Evolutionary conservation across 129 eudicot species (phyloP), one percentile per base, ranked within the genome.

Genomic region (Apium graveolens): DNA sequence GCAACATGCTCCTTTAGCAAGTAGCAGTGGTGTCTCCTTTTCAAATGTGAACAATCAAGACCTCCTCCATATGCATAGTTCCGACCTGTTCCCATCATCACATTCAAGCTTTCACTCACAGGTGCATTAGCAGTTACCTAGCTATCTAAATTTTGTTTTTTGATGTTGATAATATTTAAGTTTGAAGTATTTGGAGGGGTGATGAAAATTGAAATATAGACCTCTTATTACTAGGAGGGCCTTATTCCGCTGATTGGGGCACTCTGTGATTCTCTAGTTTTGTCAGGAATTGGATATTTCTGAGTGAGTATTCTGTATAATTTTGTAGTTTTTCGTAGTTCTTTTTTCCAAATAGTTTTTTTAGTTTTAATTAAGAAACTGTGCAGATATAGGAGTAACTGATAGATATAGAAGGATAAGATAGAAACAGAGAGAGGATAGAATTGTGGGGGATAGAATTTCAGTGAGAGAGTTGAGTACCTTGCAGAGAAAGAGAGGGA

Each of bases 31-130:
- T 57, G 85, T 84, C 80, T 73, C 91, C 49, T 91, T 91, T 85
- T 78, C 93, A 44, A 53, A 76, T 82, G 84, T 81, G 49, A 91
- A 90, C 81, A 90, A 82, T 79, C 98, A 91, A 81, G 98, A 93
- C 76, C 78, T 91, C 42, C 90, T 82, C 79, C 95, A 86, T 77
- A 75, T 91, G 82, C 97, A 90, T 76, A 88, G 88, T 75, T 84
- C 93, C 5, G 98, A 93, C 72, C 79, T 92, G 85, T 90, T 92
- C 78, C 91, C 88, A 49, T 83, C 91, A 16, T 88, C 97, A 46
- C 93, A 88, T 72, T 87, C 93, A 34, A 82, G 77, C 6, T 90
- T 76, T 80, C 93, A 90, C 48, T 80, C 90, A 3, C 96, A 92
- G 90, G 97, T 92, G 80, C 8, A 10, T 66, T 29, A 31, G 9